Percentiles rank a stretch among this genome's conserved stretches.
These are phyloP conservation scores for Rhinocladiella similis DNA, from an alignment of 2,329 filamentous ascomycete species.

Conservation along the genomic window DNA sequence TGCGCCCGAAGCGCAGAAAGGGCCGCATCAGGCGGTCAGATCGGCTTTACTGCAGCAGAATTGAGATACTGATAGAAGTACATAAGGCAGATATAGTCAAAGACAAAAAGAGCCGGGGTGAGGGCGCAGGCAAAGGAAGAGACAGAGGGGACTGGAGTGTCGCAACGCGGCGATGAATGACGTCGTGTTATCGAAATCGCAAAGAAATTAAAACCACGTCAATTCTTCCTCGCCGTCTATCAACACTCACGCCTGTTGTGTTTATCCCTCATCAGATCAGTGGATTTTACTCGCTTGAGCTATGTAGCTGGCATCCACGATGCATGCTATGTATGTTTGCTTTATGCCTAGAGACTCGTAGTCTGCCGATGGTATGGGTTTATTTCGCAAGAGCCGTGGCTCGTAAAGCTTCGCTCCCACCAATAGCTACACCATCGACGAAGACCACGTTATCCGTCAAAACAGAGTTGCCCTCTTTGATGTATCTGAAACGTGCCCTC, in stretches of 20 bases:
- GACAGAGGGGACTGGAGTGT: too few species aligned
- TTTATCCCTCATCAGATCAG: not conserved
- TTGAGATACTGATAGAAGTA: not conserved
- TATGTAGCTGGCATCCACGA: not conserved
- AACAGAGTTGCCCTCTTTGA: conserved; percentile 17
- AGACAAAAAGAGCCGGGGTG: too few species aligned
- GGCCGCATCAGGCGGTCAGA: conserved; percentile 46
- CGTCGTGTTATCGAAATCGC: not conserved
- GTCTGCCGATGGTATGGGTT: not conserved
- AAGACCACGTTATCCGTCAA: conserved; percentile 19
- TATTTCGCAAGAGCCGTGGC: conserved; percentile 4
- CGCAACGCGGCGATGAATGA: not conserved
- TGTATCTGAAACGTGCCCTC: conserved; percentile 18
- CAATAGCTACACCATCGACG: conserved; percentile 14
- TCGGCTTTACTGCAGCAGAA: not conserved
- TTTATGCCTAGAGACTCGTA: not conserved
- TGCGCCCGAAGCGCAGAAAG: conserved; percentile 50
- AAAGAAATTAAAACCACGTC: not conserved
- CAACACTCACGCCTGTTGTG: too few species aligned
- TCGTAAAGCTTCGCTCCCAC: conserved; percentile 11
- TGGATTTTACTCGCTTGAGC: too few species aligned
- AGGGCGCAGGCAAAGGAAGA: too few species aligned
- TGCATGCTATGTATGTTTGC: not conserved
- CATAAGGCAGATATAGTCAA: too few species aligned
- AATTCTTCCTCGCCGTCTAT: not conserved